Percentiles rank a stretch among this genome's conserved stretches.
phyloP scores from a whole-genome alignment of 805 yeast genomes.

The Schwanniomyces pseudopolymorphus region DNA sequence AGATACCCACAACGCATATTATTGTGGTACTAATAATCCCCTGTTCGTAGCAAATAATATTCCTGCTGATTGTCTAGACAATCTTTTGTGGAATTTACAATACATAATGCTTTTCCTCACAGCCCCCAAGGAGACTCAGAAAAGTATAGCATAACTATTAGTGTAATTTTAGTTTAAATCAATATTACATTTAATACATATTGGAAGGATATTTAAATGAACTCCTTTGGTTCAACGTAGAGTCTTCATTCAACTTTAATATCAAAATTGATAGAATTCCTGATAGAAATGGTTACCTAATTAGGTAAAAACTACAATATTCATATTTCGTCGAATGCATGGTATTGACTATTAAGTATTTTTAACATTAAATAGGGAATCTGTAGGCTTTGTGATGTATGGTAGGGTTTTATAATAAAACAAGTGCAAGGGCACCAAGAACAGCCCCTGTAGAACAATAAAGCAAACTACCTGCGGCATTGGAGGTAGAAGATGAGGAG shows the following conservation, averaged over 20 bases:
- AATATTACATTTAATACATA: neutral
- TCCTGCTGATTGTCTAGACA: constrained; percentile 40
- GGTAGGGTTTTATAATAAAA: constrained; percentile 21
- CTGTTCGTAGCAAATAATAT: constrained; percentile 16
- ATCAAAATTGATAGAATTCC: no score
- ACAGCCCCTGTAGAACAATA: constrained; percentile 31
- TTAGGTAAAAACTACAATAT: neutral
- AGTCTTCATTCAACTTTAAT: neutral
- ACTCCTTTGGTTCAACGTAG: neutral
- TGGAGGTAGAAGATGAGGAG: constrained; percentile 8
- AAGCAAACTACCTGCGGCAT: constrained; percentile 8
- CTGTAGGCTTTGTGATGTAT: neutral
- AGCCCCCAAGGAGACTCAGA: constrained; percentile 11
- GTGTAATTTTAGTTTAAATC: neutral
- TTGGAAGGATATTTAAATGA: no score
- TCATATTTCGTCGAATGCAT: neutral
- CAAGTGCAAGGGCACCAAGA: constrained; percentile 34
- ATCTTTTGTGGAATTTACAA: constrained; percentile 41
- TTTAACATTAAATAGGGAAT: neutral
- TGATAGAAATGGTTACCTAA: neutral
- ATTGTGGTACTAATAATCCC: constrained; percentile 5
- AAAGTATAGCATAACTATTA: neutral
- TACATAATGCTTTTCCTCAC: constrained; percentile 36
- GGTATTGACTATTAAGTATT: constrained; percentile 1
- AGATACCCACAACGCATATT: constrained; percentile 4